These are phyloP conservation scores for Trametes gibbosa DNA, from an alignment of 768 basidiomycete genomes.

Conservation along the genomic window DNA sequence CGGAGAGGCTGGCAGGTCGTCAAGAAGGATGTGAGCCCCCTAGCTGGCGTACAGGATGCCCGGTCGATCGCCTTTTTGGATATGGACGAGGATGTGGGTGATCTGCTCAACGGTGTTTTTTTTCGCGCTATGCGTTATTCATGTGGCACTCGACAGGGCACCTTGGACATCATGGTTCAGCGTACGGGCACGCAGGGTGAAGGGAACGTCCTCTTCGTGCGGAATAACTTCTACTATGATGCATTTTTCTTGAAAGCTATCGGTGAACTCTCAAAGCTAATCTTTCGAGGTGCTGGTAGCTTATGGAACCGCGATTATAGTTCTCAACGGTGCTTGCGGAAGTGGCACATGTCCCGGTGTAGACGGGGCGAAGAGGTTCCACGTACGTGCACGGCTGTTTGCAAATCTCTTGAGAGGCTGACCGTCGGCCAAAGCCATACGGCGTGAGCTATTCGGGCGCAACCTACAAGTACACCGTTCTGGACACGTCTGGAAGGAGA, in stretches of 20 bases:
- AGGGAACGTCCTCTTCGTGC: slow-evolving; percentile 74
- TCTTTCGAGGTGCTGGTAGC: not conserved
- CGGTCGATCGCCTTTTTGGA: slow-evolving; percentile 80
- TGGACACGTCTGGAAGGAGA: slow-evolving; percentile 85
- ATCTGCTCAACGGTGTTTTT: not conserved
- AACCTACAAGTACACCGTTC: slow-evolving; percentile 94
- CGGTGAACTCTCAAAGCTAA: slow-evolving; percentile 46
- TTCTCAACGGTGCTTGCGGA: slow-evolving; percentile 90
- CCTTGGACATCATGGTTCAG: slow-evolving; percentile 89
- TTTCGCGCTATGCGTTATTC: no score
- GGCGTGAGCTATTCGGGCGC: slow-evolving; percentile 95
- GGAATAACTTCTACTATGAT: slow-evolving; percentile 98
- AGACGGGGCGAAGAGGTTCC: slow-evolving; percentile 63
- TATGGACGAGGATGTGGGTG: slow-evolving; percentile 90
- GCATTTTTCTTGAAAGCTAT: slow-evolving; percentile 98
- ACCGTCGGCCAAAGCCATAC: slow-evolving; percentile 58
- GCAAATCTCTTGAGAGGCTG: not conserved
- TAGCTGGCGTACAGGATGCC: slow-evolving; percentile 75
- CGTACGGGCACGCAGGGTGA: slow-evolving; percentile 65
- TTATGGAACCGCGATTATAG: slow-evolving; percentile 37
- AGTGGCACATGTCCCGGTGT: slow-evolving; percentile 71
- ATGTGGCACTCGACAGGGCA: slow-evolving; percentile 53
- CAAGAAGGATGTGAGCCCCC: slow-evolving; percentile 53
- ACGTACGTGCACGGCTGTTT: slow-evolving; percentile 42
- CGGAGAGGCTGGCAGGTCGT: slow-evolving; percentile 65